Evolutionary conservation across 768 basidiomycete genomes (phyloP).

Genomic region (Amanita muscaria): DNA sequence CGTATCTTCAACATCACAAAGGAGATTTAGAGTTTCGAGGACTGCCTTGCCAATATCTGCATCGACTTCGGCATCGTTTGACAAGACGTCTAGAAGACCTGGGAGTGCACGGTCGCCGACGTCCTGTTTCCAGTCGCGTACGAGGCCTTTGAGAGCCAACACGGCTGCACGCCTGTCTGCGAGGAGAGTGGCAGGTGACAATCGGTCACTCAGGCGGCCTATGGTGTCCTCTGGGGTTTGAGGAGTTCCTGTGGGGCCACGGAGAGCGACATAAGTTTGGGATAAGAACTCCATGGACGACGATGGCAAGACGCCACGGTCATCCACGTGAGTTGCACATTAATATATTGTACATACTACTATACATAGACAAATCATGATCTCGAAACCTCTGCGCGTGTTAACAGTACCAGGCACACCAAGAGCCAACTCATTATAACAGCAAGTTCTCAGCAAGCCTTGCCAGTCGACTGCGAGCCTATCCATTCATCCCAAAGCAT

Average conservation of each 20-base stretch:
- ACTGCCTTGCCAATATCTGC: slow-evolving; percentile 88
- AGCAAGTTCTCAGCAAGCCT: too few species aligned
- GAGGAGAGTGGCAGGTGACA: slow-evolving; percentile 83
- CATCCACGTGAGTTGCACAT: neutral
- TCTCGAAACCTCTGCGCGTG: too few species aligned
- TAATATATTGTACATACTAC: too few species aligned
- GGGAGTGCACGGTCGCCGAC: slow-evolving; percentile 73
- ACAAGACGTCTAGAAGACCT: slow-evolving; percentile 72
- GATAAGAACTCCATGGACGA: slow-evolving; percentile 71
- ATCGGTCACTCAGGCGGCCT: slow-evolving; percentile 75
- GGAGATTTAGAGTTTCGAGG: slow-evolving; percentile 76
- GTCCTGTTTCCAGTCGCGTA: slow-evolving; percentile 85
- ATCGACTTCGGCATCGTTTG: slow-evolving; percentile 86
- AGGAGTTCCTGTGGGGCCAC: slow-evolving; percentile 74
- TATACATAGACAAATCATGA: too few species aligned
- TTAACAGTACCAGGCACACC: too few species aligned
- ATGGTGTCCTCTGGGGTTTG: slow-evolving; percentile 85
- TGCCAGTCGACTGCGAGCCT: slow-evolving; percentile 9
- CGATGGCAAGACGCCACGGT: neutral
- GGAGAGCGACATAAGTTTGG: slow-evolving; percentile 77
- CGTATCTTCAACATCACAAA: slow-evolving; percentile 74
- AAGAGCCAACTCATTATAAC: too few species aligned
- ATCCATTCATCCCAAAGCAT: slow-evolving; percentile 33
- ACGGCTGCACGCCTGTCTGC: slow-evolving; percentile 91
- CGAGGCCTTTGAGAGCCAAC: slow-evolving; percentile 86